Percentiles rank a stretch among this genome's conserved stretches.
phyloP scores from a whole-genome alignment of 2,329 filamentous ascomycete genomes.

The Pezicula carpinea region DNA sequence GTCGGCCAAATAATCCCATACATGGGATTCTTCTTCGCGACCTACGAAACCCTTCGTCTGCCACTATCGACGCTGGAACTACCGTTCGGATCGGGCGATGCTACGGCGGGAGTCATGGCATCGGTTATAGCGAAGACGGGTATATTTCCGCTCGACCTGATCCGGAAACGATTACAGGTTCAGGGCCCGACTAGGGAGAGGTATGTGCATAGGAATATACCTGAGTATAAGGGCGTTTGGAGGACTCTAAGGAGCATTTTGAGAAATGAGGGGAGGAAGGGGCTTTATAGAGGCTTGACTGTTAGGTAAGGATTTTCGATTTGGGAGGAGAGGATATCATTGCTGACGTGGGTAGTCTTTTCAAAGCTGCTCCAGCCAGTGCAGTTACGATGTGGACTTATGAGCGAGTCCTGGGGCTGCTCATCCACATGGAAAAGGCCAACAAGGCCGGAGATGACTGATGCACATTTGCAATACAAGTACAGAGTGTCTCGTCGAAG shows the following conservation, averaged over 20 bases:
- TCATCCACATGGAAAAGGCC: conserved; percentile 20
- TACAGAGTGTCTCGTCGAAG: too few relatives aligned
- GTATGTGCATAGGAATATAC: conserved; percentile 86
- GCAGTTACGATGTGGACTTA: conserved; percentile 77
- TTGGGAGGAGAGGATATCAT: not conserved
- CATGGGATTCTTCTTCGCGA: conserved; percentile 94
- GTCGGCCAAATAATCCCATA: conserved; percentile 88
- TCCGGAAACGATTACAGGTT: conserved; percentile 89
- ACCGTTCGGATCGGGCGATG: conserved; percentile 76
- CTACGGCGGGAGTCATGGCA: conserved; percentile 73
- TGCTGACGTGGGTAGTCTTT: conserved; percentile 43
- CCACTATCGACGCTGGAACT: conserved; percentile 51
- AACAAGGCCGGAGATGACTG: too few relatives aligned
- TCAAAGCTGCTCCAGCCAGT: conserved; percentile 85
- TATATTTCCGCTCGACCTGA: conserved; percentile 89
- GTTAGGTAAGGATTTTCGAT: conserved; percentile 47
- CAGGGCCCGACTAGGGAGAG: conserved; percentile 78
- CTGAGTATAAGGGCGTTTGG: conserved; percentile 67
- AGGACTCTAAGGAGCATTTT: conserved; percentile 66
- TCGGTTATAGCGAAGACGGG: conserved; percentile 81
- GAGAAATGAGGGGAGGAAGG: conserved; percentile 67
- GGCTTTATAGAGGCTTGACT: conserved; percentile 81
- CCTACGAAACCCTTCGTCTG: conserved; percentile 72
- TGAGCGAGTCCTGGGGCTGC: conserved; percentile 48
- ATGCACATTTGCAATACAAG: too few relatives aligned